Base-by-base conservation (phyloP, 345 rosid species). In the Luvunga scandens region DNA sequence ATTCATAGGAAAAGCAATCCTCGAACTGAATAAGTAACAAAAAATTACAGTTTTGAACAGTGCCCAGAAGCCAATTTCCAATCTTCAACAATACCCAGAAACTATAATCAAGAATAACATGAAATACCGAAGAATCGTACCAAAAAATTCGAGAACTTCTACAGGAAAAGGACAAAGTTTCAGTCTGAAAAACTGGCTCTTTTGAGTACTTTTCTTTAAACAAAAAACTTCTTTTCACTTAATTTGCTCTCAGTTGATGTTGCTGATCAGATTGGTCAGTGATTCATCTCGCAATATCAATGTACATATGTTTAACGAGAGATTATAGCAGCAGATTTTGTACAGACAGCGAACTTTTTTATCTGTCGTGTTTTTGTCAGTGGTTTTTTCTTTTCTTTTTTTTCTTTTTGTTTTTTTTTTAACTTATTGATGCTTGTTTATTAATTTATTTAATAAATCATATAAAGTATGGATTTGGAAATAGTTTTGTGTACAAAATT, bases 71-170 rank as follows among this genome's bases (percentile, higher is more conserved):
- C 24, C 33, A 83, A 31, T 50, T 74, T 59, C 69, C 36, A 67
- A 69, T 78, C 81, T 64, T 53, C 14, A 76, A 45, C 64, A 77
- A 68, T 16, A 78, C 78, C 87, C 81, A 82, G 74, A 78, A 48
- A 61, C 12, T 82, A 10, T 34, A 82, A 80, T 28, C n/a, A 53
- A 67, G 42, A 65, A 28, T 72, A 78, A 74, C 28, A 31, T n/a
- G 38, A 76, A 71, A 66, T 69, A 82, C 81, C 86, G 65, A 71
- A 78, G 68, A 71, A 59, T 71, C 67, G n/a, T 75, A 76, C 70
- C 74, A 69, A 76, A 62, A 76, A 50, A 70, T 34, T 34, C 39
- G 66, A n/a, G 36, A 70, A 48, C 71, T 63, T 30, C 61, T 53
- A 71, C 66, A 39, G 42, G 19, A 38, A 76, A 27, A 36, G 45